Base-by-base conservation (phyloP, 805 yeast genomes). In the Kodamaea kakaduensis region DNA sequence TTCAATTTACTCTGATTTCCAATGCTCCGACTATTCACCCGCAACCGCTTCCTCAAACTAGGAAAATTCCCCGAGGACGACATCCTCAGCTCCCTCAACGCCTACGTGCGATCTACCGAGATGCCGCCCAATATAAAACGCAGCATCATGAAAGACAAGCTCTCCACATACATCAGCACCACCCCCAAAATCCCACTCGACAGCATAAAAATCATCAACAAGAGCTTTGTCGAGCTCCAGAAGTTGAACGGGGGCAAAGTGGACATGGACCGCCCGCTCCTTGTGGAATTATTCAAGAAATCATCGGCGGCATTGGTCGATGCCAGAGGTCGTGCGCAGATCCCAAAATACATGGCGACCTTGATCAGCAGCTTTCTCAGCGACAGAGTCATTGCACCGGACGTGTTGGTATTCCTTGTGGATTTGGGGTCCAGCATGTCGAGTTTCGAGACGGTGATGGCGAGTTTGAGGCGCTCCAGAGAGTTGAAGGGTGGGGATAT, bases 301-400 rank as follows among this genome's bases (percentile, higher is more conserved):
- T 34, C 37, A 2, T 34, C 36, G 9, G 30, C 16, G 6, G 18
- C 36, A 4, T 28, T 32, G 12, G 32, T 36, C 15, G n/a, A 26
- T 6, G 24, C 33, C 10, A 10, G 36, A 3, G 38, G 31, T 16
- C 15, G 30, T 9, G 6, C 29, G 6, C 32, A 26, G 15, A 29
- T 56, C 9, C 68, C 70, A 3, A 50, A 50, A 34, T 64, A 45
- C 44, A 40, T 63, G 41, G 48, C 58, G 1, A 29, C 50, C 2
- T 27, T 61, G 21, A 52, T 60, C 2, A 47, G 42, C 20, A 32
- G 43, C 14, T 43, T 56, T 17, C 35, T 54, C 15, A 37, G 42
- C 9, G 37, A 32, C 23, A 29, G 32, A 2, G 9, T 9, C 9
- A 15, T 53, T 4, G 48, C 61, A 2, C 34, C 53, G 1, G 37